Evolutionary conservation across 208 protist genomes (phyloP), one percentile per base, ranked within the genome.

Genomic region (Angomonas desouzai): DNA sequence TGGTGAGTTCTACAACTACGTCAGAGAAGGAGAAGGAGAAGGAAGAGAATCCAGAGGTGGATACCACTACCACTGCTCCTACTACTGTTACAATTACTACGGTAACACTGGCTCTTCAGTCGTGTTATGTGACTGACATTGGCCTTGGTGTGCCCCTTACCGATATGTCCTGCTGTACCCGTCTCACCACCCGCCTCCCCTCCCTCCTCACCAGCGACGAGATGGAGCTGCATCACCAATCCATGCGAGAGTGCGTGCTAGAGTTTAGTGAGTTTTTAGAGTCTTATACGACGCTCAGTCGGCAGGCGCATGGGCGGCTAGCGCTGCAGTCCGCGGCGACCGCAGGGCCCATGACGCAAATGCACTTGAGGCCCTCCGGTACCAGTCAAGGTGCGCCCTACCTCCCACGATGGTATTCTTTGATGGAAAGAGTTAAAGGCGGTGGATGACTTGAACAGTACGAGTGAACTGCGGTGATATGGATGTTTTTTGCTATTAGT

Each of bases 241-340:
- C 87, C 10, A 89, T 93, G 81, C 81, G 75, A n/a, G 63, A 30
- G 36, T 76, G 73, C 40, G 76, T 79, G 48, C 33, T 23, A 2
- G 81, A 85, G 55, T 87, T 91, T 62, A 77, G 83, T 20, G 71
- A 66, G 0, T 91, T 94, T 59, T 72, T 94, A 38, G 80, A 89
- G 69, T 73, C 65, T 10, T 76, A 94, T 74, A 83, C 83, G 34
- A 72, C 83, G 0, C 66, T 93, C 32, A 89, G 74, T n/a, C 65
- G 70, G 6, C 58, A 59, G 2, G 79, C 69, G 6, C 74, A 82
- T 29, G 76, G 75, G 33, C 80, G 76, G 49, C 77, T 90, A 72
- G 70, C 87, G 32, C 68, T 89, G 16, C 81, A 89, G 66, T 86
- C 83, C 9, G 75, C 77, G 0, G 51, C 62, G 11, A 51, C 73